Evolutionary conservation across 192 early-diverging fungal species (phyloP), one percentile per base, ranked within the genome.

Genomic region (Linnemannia elongata): DNA sequence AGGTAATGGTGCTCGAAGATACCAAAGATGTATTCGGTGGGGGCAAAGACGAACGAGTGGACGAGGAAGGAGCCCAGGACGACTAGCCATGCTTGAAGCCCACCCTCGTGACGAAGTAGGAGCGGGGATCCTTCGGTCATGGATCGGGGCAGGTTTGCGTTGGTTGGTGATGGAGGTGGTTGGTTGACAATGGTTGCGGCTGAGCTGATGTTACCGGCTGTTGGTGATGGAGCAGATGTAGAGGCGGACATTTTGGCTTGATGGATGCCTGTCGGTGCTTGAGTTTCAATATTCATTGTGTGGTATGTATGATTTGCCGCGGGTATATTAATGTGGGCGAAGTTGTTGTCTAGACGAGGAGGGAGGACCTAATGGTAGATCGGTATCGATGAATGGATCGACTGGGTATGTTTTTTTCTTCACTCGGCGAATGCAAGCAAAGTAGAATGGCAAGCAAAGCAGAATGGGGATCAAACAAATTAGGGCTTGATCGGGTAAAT

Each of bases 1-100:
- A 85, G 82, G 87, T 88, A 92, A 33, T 90, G 83, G 10, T 76
- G 66, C 36, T 81, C 84, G 72, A 88, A 91, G 35, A 91, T 80
- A 1, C 90, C 90, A 74, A 89, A 91, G 41, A 83, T 77, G 47
- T 89, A 89, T 57, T 87, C 73, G 17, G 87, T 90, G 6, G 72
- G 88, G 33, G 78, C 89, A 74, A 82, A 92, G 57, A 76, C 89
- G 72, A 79, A 77, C 30, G 70, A 73, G 73, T 87, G 85, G 68
- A 85, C 78, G 12, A 90, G 74, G 41, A 91, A 91, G 1, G 88
- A 89, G 0, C 85, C 88, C 1, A 89, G 54, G 20, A 91, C 89
- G 1, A 86, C 83, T 4, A 88, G 71, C 90, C 90, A 91, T 41
- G 90, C 90, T 33, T 55, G 41, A 3, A 45, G 44, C 39, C 90